These are phyloP conservation scores for Candida ortonii DNA, from an alignment of 805 yeast genomes.

Conservation along the genomic window DNA sequence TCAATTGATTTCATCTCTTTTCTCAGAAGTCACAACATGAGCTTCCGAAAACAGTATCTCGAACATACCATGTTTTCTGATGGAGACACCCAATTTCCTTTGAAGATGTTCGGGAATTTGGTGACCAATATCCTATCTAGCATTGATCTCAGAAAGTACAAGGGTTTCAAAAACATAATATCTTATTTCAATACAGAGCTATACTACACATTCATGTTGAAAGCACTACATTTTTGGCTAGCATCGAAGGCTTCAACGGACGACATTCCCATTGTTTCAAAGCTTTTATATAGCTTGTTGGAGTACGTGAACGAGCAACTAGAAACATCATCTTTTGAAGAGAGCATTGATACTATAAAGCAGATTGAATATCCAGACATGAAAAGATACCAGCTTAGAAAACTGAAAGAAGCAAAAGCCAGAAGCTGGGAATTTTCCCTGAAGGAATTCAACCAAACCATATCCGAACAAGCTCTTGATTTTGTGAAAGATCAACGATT, in stretches of 20 bases:
- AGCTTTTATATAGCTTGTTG: slow-evolving; percentile 41
- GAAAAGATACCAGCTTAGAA: slow-evolving; percentile 51
- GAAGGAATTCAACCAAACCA: slow-evolving; percentile 45
- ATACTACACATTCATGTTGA: slow-evolving; percentile 54
- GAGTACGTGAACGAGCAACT: slow-evolving; percentile 24
- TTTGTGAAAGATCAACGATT: slow-evolving; percentile 77
- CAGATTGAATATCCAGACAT: slow-evolving; percentile 45
- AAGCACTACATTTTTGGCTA: slow-evolving; percentile 62
- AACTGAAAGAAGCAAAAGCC: slow-evolving; percentile 36
- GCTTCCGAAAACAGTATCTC: slow-evolving; percentile 58
- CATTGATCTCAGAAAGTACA: slow-evolving; percentile 27
- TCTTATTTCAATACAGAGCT: slow-evolving; percentile 50
- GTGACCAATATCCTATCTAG: slow-evolving; percentile 29
- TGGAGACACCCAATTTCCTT: slow-evolving; percentile 48
- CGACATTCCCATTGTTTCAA: slow-evolving; percentile 51
- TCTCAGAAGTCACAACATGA: slow-evolving; percentile 52
- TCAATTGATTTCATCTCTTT: slow-evolving; percentile 55
- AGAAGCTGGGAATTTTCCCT: slow-evolving; percentile 46
- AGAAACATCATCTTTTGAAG: slow-evolving; percentile 36
- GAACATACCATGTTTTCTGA: slow-evolving; percentile 66
- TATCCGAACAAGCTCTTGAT: slow-evolving; percentile 57
- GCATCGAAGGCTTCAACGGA: slow-evolving; percentile 51
- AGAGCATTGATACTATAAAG: slow-evolving; percentile 42
- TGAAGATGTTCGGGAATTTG: slow-evolving; percentile 37
- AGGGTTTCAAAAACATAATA: slow-evolving; percentile 39